These are phyloP conservation scores for Hevea brasiliensis DNA, from an alignment of 345 rosid genomes.

Conservation along the genomic window DNA sequence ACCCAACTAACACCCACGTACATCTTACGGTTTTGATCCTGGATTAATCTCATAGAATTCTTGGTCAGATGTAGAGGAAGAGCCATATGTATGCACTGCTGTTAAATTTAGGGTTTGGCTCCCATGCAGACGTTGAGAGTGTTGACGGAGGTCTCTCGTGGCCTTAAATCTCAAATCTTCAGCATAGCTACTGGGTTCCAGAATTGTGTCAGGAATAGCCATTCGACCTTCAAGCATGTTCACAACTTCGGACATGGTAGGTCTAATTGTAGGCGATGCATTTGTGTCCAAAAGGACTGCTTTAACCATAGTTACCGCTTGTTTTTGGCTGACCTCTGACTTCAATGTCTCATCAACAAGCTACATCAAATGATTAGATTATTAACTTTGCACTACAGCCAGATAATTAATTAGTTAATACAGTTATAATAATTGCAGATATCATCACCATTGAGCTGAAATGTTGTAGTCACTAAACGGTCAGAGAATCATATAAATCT, in stretches of 20 bases:
- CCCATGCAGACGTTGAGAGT: conserved; percentile 21
- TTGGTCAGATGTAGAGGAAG: conserved; percentile 27
- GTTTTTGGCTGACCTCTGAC: conserved; percentile 8
- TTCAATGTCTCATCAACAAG: conserved; percentile 21
- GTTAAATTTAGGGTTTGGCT: conserved; percentile 39
- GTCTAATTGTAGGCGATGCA: conserved; percentile 24
- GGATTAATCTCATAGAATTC: background rate
- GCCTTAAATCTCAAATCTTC: conserved; percentile 31
- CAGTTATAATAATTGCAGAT: too few species aligned
- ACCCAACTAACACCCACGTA: background rate
- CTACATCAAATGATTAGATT: conserved; percentile 3
- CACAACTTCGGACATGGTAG: conserved; percentile 32
- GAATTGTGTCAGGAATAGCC: conserved; percentile 12
- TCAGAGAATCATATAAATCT: too few species aligned
- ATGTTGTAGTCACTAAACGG: too few species aligned
- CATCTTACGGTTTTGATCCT: background rate
- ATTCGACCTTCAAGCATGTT: background rate
- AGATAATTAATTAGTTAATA: too few species aligned
- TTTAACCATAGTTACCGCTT: conserved; percentile 27
- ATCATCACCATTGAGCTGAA: too few species aligned
- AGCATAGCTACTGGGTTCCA: background rate
- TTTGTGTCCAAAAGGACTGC: conserved; percentile 28
- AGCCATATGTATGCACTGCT: conserved; percentile 19
- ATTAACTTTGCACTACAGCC: too few species aligned
- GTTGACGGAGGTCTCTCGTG: conserved; percentile 21